Percentiles rank a stretch among this genome's conserved stretches.
Conservation (phyloP, 2,329 filamentous ascomycete species). For the Nigrospora oryzae region DNA sequence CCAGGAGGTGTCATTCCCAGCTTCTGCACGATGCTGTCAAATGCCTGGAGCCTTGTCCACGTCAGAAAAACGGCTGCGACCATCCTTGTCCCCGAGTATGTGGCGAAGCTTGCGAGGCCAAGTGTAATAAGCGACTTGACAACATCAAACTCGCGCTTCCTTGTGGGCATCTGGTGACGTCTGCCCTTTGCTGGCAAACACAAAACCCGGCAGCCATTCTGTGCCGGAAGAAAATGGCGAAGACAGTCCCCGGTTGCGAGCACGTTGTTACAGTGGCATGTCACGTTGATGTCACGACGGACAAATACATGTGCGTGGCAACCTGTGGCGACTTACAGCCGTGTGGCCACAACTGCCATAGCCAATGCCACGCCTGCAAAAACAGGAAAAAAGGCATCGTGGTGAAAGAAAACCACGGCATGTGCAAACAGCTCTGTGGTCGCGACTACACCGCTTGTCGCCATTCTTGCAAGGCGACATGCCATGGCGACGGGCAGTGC, state of each 20-base stretch:
- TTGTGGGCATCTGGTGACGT: constrained; percentile 31
- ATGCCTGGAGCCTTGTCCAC: constrained; percentile 35
- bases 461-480: constrained; percentile 42
- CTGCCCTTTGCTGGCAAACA: constrained; percentile 26
- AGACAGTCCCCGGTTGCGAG: constrained; percentile 41
- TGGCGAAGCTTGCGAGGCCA: constrained; percentile 29
- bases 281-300: constrained; percentile 28
- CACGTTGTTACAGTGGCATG: constrained; percentile 47
- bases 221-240: constrained; percentile 38
- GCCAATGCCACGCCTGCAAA: constrained; percentile 40
- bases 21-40: constrained; percentile 34
- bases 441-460: constrained; percentile 43
- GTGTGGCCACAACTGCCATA: constrained; percentile 53
- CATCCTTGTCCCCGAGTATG: constrained; percentile 35
- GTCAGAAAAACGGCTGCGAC: constrained; percentile 29
- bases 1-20: constrained; percentile 36
- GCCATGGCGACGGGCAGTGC: constrained; percentile 42
- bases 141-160: constrained; percentile 19
- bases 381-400: constrained; percentile 19
- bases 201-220: constrained; percentile 35
- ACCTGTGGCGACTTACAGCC: constrained; percentile 34
- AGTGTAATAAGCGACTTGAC: constrained; percentile 24
- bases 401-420: constrained; percentile 30
- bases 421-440: constrained; percentile 40
- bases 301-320: constrained; percentile 35